Base-by-base conservation (phyloP, 495 filamentous ascomycete species). In the Glutinoglossum americanum region DNA sequence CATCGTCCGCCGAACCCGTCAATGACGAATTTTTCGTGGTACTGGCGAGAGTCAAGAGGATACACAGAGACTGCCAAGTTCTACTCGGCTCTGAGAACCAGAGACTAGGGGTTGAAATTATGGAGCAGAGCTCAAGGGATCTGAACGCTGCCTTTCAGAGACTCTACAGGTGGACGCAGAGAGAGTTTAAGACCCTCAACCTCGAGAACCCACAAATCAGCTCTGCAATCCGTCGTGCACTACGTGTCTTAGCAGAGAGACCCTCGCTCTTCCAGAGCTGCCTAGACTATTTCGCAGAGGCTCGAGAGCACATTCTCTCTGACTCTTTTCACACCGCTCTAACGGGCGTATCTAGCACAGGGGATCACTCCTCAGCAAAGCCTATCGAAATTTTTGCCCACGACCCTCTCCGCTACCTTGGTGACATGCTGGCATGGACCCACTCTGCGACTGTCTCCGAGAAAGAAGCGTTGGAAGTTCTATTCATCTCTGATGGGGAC, bases 381-480 rank as follows among this genome's bases (percentile, higher is more conserved):
- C 89, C 93, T 0, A 99, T 99, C 62, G 93, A 99, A 65, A 76
- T 95, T 49, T 85, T 81, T 33, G 88, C 92, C 11, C 89, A 96
- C 64, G 92, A 99, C 64, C 84, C 87, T 13, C 70, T 99, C 15
- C 76, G 92, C 35, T 99, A 97, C 64, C 81, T 94, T 21, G 89
- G 92, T 23, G 92, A 99, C 65, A 97, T 99, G 90, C 77, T 97
- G 17, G 92, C 92, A 6, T 99, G 92, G 92, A 80, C 82, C 1
- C 92, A 99, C 65, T 96, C 93, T 0, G 83, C 89, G 6, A 80
- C 90, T 0, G 92, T 97, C 0, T 89, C 89, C 21, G 92, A 99
- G 68, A 77, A 86, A 47, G 92, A 99, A 68, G 87, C 90, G 1
- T 73, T 99, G 19, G 92, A 96, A 64, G 80, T 84, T 3, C 71